A percentile compares a stretch with the other conserved stretches of the same genome.
These are phyloP conservation scores for Paradendryphiella salina DNA, from an alignment of 2,329 filamentous ascomycete species.

Conservation along the genomic window DNA sequence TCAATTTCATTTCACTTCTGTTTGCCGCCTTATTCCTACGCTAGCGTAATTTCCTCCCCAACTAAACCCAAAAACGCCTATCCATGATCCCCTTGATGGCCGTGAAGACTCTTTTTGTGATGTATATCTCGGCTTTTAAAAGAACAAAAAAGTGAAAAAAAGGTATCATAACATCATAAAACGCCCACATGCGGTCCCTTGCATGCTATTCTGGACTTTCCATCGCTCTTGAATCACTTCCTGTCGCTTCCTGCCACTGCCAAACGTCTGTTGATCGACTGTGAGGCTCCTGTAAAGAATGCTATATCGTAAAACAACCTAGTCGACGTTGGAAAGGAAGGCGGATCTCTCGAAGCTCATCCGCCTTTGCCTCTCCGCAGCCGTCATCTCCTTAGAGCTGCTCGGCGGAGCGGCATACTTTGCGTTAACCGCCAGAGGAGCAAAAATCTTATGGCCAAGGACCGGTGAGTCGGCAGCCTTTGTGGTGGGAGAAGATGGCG, in stretches of 20 bases:
- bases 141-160: conserved; percentile 15
- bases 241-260: not conserved
- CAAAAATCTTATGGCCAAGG: conserved; percentile 32
- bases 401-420: conserved; percentile 35
- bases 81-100: conserved; percentile 16
- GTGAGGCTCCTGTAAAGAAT: not conserved
- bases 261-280: not conserved
- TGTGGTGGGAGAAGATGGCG: conserved; percentile 36
- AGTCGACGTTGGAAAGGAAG: conserved; percentile 43
- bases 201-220: not conserved
- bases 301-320: not conserved
- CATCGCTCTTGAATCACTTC: not conserved
- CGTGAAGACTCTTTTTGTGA: conserved; percentile 26
- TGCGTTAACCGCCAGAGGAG: conserved; percentile 44
- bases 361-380: conserved; percentile 22
- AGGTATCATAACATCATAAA: conserved; percentile 28
- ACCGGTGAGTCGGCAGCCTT: conserved; percentile 33
- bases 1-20: not conserved
- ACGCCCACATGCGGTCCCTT: conserved; percentile 4
- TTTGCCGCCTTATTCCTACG: conserved; percentile 1
- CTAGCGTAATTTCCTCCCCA: not conserved
- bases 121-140: conserved; percentile 23
- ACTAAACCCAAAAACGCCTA: conserved; percentile 9
- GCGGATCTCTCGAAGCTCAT: conserved; percentile 23
- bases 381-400: conserved; percentile 29